Evolutionary conservation across 441 rosid species (phyloP).

Genomic region (Gossypium gossypioides): DNA sequence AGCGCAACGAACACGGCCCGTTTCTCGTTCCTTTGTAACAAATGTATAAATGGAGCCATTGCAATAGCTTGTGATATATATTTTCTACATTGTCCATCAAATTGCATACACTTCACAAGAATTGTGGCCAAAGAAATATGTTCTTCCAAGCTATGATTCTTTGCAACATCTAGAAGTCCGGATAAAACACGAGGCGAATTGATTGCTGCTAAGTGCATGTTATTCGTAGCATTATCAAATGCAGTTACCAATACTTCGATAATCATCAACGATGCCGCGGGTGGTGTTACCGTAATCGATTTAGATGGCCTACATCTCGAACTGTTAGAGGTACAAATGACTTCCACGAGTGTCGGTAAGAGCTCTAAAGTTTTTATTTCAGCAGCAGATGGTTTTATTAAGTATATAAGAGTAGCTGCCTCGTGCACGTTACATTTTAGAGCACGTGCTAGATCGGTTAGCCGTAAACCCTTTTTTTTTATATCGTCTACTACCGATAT

Average conservation of each 20-base stretch:
- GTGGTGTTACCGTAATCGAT: slow-evolving; percentile 53
- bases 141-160: slow-evolving; percentile 41
- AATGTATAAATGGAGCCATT: slow-evolving; percentile 55
- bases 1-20: slow-evolving; percentile 49
- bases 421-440: slow-evolving; percentile 71
- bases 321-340: slow-evolving; percentile 47
- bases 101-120: slow-evolving; percentile 78
- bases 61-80: slow-evolving; percentile 42
- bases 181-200: slow-evolving; percentile 61
- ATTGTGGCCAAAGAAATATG: slow-evolving; percentile 64
- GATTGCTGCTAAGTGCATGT: slow-evolving; percentile 55
- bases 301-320: slow-evolving; percentile 28
- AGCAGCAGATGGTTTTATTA: slow-evolving; percentile 72
- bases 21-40: slow-evolving; percentile 46
- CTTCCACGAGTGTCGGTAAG: slow-evolving; percentile 66
- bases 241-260: slow-evolving; percentile 80
- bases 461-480: slow-evolving; percentile 57
- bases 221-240: slow-evolving; percentile 69
- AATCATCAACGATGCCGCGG: slow-evolving; percentile 77
- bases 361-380: slow-evolving; percentile 81
- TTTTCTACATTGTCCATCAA: slow-evolving; percentile 70
- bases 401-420: slow-evolving; percentile 69
- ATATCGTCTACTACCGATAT: slow-evolving; percentile 52
- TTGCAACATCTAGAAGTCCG: slow-evolving; percentile 61
- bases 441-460: slow-evolving; percentile 63